Conservation (phyloP, 148 eudicot species). For the Persicaria maculosa region DNA sequence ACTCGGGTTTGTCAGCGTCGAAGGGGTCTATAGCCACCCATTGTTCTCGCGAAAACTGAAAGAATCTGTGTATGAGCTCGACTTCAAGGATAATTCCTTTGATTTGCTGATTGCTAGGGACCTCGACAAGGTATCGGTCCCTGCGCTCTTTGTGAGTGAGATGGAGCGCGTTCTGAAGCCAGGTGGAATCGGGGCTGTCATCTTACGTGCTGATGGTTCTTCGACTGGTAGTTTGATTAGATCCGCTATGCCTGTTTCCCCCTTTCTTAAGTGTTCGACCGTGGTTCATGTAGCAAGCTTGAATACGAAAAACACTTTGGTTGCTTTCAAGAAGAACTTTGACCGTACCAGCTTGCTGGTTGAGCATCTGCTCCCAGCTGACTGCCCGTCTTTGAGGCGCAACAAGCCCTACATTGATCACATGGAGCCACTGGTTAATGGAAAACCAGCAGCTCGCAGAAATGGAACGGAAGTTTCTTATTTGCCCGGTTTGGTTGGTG, state of each 20-base stretch:
- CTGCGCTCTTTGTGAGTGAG: constrained; percentile 66
- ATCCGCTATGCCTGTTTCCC: constrained; percentile 48
- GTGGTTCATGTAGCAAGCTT: constrained; percentile 46
- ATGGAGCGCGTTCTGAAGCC: constrained; percentile 81
- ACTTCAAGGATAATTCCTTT: constrained; percentile 37
- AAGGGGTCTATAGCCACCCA: constrained; percentile 48
- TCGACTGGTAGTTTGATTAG: constrained; percentile 47
- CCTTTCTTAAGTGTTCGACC: constrained; percentile 52
- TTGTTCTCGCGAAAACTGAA: constrained; percentile 50
- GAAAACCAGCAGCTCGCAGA: constrained; percentile 11
- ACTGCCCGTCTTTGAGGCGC: constrained; percentile 46
- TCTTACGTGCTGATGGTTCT: constrained; percentile 32
- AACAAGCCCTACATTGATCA: constrained; percentile 39
- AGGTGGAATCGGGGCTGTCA: constrained; percentile 66
- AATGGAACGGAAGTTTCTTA: constrained; percentile 26
- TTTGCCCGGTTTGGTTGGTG: constrained; percentile 41
- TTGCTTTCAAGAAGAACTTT: constrained; percentile 50
- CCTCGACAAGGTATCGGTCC: constrained; percentile 62
- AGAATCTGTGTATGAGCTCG: constrained; percentile 49
- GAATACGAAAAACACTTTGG: constrained; percentile 29
- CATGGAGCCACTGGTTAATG: constrained; percentile 44
- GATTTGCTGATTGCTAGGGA: constrained; percentile 63
- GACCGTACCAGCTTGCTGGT: constrained; percentile 31
- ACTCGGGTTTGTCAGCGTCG: constrained; percentile 45
- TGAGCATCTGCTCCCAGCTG: constrained; percentile 37